phyloP scores from a whole-genome alignment of 768 basidiomycete genomes.

The Kwoniella dendrophila region DNA sequence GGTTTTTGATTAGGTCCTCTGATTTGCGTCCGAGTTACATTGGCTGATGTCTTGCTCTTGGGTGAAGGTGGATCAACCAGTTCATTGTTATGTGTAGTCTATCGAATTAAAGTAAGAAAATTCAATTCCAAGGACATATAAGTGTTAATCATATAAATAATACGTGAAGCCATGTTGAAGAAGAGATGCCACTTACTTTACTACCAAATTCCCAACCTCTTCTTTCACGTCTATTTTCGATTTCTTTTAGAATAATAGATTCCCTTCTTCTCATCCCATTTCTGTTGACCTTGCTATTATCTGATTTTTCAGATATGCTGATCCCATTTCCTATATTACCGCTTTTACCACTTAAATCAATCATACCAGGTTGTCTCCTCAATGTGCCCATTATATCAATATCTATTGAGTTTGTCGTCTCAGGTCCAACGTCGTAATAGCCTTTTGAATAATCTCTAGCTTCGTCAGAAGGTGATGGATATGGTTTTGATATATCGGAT shows the following conservation, averaged over 20 bases:
- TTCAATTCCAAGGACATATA: too few relatives aligned
- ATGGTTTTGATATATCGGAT: constrained; percentile 18
- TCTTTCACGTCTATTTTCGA: constrained; percentile 22
- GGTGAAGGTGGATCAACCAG: constrained; percentile 1
- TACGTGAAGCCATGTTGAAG: neutral
- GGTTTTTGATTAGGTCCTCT: constrained; percentile 2
- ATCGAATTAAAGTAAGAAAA: too few relatives aligned
- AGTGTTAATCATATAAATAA: too few relatives aligned
- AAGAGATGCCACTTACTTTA: neutral
- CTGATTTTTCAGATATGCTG: neutral
- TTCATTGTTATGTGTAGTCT: neutral
- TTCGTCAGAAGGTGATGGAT: constrained; percentile 11
- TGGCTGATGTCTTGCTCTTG: constrained; percentile 1
- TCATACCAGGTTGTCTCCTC: constrained; percentile 20
- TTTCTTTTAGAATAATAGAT: constrained; percentile 22
- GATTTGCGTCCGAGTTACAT: neutral
- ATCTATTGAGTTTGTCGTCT: too few relatives aligned
- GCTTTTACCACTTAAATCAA: constrained; percentile 5
- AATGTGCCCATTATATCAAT: constrained; percentile 11
- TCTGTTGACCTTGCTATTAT: neutral
- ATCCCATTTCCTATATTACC: neutral
- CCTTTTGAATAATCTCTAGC: constrained; percentile 17
- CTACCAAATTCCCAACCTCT: constrained; percentile 20
- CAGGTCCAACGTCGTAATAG: constrained; percentile 13
- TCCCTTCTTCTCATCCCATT: constrained; percentile 6